phyloP scores from a whole-genome alignment of 2,329 filamentous ascomycete species.

The Neofusicoccum kwambonambiense region DNA sequence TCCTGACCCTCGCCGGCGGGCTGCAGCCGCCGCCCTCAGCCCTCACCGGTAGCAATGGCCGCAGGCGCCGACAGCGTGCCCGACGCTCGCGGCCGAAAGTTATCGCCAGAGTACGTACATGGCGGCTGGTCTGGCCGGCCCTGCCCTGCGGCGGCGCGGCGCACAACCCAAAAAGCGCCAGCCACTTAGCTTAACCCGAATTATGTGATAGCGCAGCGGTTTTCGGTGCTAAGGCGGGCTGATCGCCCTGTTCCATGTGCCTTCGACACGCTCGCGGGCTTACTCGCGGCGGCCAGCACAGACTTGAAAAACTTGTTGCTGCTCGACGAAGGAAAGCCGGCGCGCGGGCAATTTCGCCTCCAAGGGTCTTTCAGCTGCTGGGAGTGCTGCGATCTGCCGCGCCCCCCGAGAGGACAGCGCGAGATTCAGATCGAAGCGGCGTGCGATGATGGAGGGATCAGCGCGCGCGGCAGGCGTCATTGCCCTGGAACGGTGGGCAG shows the following conservation, averaged over 20 bases:
- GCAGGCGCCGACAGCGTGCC: too few relatives aligned
- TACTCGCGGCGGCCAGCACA: neutral
- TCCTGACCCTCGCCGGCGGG: too few relatives aligned
- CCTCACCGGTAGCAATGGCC: neutral
- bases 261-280: neutral
- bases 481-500: neutral
- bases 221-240: neutral
- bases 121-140: neutral
- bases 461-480: neutral
- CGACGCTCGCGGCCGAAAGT: neutral
- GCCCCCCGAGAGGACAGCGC: neutral
- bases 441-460: slow-evolving; percentile 1
- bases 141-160: neutral
- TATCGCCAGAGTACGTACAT: neutral
- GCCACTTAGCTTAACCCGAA: neutral
- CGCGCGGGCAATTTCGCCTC: neutral
- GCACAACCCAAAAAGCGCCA: neutral
- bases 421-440: neutral
- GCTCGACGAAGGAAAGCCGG: neutral
- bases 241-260: slow-evolving; percentile 3
- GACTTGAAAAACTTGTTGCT: neutral
- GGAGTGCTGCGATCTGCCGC: neutral
- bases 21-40: too few relatives aligned
- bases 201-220: neutral
- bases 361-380: neutral